Evolutionary conservation across 306 rosid genomes (phyloP).

Genomic region (Styphnolobium japonicum): DNA sequence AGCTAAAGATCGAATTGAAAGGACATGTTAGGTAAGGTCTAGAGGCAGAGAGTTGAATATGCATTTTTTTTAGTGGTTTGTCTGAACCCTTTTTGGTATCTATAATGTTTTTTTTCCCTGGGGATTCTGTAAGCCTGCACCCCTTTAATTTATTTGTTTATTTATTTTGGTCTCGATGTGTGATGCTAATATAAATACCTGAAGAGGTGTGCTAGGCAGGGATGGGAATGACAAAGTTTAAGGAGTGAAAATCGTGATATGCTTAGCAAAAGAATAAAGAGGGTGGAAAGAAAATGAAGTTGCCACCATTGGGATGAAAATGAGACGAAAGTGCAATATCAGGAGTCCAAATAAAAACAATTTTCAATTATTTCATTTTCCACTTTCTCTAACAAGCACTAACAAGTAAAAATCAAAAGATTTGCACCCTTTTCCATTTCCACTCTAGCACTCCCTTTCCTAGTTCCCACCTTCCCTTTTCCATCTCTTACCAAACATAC

Average conservation of each 20-base stretch:
- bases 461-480: not conserved
- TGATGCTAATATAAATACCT: not conserved
- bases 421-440: constrained; percentile 13
- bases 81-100: not conserved
- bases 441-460: constrained; percentile 6
- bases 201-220: constrained; percentile 13
- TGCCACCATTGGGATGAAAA: not conserved
- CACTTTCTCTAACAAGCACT: constrained; percentile 21
- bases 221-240: not conserved
- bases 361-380: constrained; percentile 19
- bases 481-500: not conserved
- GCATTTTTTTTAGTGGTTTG: not conserved
- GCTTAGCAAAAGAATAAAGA: constrained; percentile 14
- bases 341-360: constrained; percentile 23
- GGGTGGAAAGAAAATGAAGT: constrained; percentile 24
- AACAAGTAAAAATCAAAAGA: constrained; percentile 20
- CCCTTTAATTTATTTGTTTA: not conserved
- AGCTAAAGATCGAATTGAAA: not conserved
- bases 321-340: constrained; percentile 15
- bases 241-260: not conserved
- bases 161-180: not conserved
- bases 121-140: not conserved
- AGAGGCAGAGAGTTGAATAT: not conserved
- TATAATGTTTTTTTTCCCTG: not conserved
- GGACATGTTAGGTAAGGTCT: not conserved